phyloP scores from a whole-genome alignment of 176 grass and related monocot species.

The Cenchrus americanus region DNA sequence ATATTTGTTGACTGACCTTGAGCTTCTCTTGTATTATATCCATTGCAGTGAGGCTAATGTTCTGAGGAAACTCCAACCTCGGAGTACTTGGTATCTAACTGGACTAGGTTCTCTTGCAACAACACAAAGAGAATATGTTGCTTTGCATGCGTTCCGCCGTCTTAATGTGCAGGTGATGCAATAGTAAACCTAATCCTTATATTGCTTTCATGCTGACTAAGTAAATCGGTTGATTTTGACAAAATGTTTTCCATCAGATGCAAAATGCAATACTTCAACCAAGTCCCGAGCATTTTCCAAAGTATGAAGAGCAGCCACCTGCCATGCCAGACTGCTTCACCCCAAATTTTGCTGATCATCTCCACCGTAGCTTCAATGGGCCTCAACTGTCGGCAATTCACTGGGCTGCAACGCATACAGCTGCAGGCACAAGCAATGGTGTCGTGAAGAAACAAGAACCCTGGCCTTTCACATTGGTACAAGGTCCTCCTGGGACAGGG shows the following conservation, averaged over 20 bases:
- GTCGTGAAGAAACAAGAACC: conserved; percentile 87
- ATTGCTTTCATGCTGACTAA: conserved; percentile 30
- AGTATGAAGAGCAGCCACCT: conserved; percentile 91
- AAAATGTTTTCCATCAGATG: conserved; percentile 64
- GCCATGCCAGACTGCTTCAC: conserved; percentile 97
- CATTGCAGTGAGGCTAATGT: conserved; percentile 62
- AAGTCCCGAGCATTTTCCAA: conserved; percentile 95
- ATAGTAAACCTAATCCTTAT: conserved; percentile 13
- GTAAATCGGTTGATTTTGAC: conserved; percentile 18
- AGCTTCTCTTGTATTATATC: conserved; percentile 11
- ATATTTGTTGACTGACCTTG: conserved; percentile 18
- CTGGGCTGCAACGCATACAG: conserved; percentile 99
- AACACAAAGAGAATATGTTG: conserved; percentile 97
- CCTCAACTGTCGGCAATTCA: conserved; percentile 97
- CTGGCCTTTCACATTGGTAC: conserved; percentile 98
- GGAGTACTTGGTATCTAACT: conserved; percentile 78
- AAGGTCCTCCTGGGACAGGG: conserved; percentile 95
- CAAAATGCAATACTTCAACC: conserved; percentile 98
- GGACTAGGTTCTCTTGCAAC: conserved; percentile 96
- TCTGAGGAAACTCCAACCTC: conserved; percentile 82
- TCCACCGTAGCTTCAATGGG: conserved; percentile 82
- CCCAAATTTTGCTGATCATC: conserved; percentile 81
- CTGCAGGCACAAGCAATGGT: conserved; percentile 88
- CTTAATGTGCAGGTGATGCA: conserved; percentile 76
- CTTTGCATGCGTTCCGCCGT: conserved; percentile 89